phyloP scores from a whole-genome alignment of 140 eudicot genomes.

The Anethum foeniculum region DNA sequence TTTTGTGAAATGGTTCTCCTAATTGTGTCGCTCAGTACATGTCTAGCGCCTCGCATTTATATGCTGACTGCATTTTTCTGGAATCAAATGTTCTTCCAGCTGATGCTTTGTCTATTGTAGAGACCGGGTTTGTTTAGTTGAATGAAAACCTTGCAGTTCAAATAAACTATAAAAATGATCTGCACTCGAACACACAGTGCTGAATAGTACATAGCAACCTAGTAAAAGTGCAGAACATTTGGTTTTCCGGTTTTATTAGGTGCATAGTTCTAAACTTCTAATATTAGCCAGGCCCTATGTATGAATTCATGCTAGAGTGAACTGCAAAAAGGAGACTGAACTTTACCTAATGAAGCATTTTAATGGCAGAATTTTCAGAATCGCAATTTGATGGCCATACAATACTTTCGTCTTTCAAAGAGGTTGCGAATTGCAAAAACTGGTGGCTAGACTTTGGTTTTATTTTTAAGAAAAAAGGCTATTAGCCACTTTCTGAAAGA shows the following conservation, averaged over 20 bases:
- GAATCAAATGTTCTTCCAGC: background rate
- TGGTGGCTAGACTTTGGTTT: no score
- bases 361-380: no score
- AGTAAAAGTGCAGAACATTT: background rate
- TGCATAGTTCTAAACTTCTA: background rate
- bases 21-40: background rate
- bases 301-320: no score
- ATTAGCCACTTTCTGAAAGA: no score
- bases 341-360: no score
- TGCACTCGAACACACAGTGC: background rate
- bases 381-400: no score
- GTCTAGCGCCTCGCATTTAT: background rate
- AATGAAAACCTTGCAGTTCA: background rate
- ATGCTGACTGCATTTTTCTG: background rate
- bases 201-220: background rate
- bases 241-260: background rate
- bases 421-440: no score
- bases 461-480: no score
- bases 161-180: background rate
- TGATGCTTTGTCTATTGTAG: background rate
- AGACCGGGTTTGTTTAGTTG: background rate
- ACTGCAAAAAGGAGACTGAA: no score
- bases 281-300: background rate
- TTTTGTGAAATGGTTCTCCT: background rate
- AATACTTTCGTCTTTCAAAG: no score